Evolutionary conservation across 768 basidiomycete species (phyloP), one percentile per base, ranked within the genome.

Genomic region (Leccinum ochraceum): DNA sequence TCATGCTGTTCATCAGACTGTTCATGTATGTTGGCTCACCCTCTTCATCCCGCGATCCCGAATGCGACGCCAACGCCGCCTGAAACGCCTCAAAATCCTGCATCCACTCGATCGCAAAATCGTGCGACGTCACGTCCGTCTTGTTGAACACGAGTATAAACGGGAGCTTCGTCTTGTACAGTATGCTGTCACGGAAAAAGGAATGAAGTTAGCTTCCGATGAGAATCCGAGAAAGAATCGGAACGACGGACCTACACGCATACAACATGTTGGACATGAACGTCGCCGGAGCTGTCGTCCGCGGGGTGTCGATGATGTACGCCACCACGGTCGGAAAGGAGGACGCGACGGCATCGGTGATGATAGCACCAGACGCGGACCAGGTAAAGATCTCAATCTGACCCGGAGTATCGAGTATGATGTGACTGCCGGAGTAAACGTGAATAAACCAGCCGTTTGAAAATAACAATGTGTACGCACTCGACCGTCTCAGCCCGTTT

Each of bases 241-340:
- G 16, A 30, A 60, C 20, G 44, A 46, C 64, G 59, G 59, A 90
- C 91, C 92, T 94, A 82, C 97, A 99, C 2, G 97, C 97, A 69
- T 98, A 99, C 48, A 99, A 82, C 97, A 99, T 99, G 76, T 99
- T 99, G 20, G 89, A 92, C 97, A 98, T 99, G 76, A 99, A 99
- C 3, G 97, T 99, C 16, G 96, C 94, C 0, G 97, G 97, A 0
- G 93, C 87, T 0, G 90, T 89, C 20, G 94, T 94, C 63, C 97
- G 82, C 22, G 97, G 97, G 4, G 97, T 99, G 75, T 99, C 97
- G 66, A 99, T 94, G 62, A 99, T 84, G 71, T 98, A 99, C 16
- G 97, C 97, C 37, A 99, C 87, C 36, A 96, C 93, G 2, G 97
- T 89, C 6, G 97, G 97, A 59, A 98, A 79, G 0, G 95, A 86